Evolutionary conservation across 768 basidiomycete genomes (phyloP), one percentile per base, ranked within the genome.

Genomic region (Phlegmacium glaucopus): DNA sequence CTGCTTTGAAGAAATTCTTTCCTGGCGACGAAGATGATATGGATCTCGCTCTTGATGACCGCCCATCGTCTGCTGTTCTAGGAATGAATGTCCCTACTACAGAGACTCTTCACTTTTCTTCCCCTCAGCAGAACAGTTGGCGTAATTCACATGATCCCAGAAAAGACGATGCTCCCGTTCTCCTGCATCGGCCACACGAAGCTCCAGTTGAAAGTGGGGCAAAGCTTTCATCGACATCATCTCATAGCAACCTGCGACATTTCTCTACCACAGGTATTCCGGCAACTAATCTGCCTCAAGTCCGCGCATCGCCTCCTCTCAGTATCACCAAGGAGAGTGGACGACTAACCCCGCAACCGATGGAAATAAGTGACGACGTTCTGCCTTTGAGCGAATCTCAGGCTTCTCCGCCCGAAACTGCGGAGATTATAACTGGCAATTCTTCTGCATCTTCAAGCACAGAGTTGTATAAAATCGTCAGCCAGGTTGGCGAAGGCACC

Each of bases 401-500:
- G 22, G 48, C 51, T 17, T 50, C 57, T 34, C 53, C 54, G 6
- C 17, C 37, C 9, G 52, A 52, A 15, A 42, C 51, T 35, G 47
- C 45, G 7, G 60, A 61, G 40, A 42, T 40, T 26, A 45, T 41
- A 9, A 54, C 37, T 11, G 52, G 50, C 12, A 38, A 56, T 2
- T 50, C 60, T 12, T 53, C 58, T 22, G 28, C 45, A 25, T 48
- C 57, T 12, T 57, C 67, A 17, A 63, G 58, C 8, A 68, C 65
- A 34, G 87, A 91, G 49, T 62, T 92, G 15, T 99, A 96, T 65
- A 79, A 82, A 42, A 90, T 94, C 50, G 75, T 98, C 18, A 87
- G 82, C 40, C 94, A 97, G 59, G 96, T 99, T 37, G 96, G 96
- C 9, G 95, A 98, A 66, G 96, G 96, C 3, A 99, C 96, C 2